Conservation (phyloP, 257 asterid species). For the Nicotiana noctiflora region DNA sequence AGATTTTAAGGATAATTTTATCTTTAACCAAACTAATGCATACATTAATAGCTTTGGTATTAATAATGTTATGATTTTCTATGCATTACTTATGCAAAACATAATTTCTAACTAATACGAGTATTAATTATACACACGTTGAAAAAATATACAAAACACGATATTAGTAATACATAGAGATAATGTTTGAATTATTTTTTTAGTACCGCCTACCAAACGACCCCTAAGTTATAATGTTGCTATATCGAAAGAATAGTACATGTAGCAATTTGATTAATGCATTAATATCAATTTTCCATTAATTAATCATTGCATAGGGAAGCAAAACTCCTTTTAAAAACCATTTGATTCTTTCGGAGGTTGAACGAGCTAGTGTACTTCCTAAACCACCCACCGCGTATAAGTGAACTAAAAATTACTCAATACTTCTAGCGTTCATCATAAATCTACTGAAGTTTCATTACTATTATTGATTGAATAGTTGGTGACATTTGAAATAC, state of each 20-base stretch:
- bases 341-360: background rate
- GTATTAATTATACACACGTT: too few relatives aligned
- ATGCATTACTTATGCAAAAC: too few relatives aligned
- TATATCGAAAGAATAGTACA: background rate
- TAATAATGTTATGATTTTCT: too few relatives aligned
- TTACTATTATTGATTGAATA: background rate
- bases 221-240: background rate
- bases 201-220: too few relatives aligned
- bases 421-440: background rate
- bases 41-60: too few relatives aligned
- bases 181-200: too few relatives aligned
- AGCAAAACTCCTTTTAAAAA: too few relatives aligned
- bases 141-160: too few relatives aligned
- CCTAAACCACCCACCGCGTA: background rate
- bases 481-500: background rate
- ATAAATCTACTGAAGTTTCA: background rate
- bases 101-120: too few relatives aligned
- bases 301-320: background rate
- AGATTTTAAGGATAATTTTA: too few relatives aligned
- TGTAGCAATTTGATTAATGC: background rate
- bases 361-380: background rate
- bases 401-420: background rate
- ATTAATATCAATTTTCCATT: background rate
- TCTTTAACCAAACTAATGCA: too few relatives aligned
- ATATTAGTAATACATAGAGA: too few relatives aligned